These are phyloP conservation scores for Claviceps monticola DNA, from an alignment of 2,329 filamentous ascomycete genomes.

Conservation along the genomic window DNA sequence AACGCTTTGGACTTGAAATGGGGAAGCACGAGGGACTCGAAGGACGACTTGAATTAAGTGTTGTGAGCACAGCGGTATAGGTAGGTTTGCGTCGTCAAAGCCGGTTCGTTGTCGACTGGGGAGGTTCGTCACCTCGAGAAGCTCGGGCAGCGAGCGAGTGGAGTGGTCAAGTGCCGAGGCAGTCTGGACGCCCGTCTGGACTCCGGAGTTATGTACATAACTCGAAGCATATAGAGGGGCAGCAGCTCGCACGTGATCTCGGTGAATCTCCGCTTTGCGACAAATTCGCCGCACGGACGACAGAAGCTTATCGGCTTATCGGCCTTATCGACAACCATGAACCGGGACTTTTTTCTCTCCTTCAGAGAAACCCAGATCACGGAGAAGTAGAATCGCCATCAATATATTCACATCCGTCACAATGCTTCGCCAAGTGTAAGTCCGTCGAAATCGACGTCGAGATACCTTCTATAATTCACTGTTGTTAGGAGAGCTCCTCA, in stretches of 20 bases:
- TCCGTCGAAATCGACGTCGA: neutral
- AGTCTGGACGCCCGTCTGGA: too few relatives aligned
- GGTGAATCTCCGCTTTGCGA: too few relatives aligned
- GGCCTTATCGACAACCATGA: slow-evolving; percentile 21
- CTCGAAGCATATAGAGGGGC: too few relatives aligned
- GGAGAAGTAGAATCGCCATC: neutral
- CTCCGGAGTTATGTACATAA: too few relatives aligned
- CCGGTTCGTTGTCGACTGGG: neutral
- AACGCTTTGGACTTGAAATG: neutral
- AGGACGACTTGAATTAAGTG: neutral
- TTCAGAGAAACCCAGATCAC: neutral
- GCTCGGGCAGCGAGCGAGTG: too few relatives aligned
- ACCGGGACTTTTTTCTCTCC: slow-evolving; percentile 10
- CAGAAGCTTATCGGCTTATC: too few relatives aligned
- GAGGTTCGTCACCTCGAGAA: neutral
- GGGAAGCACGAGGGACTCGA: neutral
- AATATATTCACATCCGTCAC: slow-evolving; percentile 8
- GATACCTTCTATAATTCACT: too few relatives aligned
- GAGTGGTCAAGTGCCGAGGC: too few relatives aligned
- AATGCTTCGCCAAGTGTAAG: slow-evolving; percentile 38
- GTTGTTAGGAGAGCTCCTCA: too few relatives aligned
- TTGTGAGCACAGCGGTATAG: neutral
- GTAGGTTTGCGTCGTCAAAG: neutral
- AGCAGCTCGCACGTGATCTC: too few relatives aligned
- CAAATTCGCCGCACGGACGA: too few relatives aligned